Evolutionary conservation across 108 stramenopile species (phyloP), one percentile per base, ranked within the genome.

Genomic region (Discostella stelligeroides): DNA sequence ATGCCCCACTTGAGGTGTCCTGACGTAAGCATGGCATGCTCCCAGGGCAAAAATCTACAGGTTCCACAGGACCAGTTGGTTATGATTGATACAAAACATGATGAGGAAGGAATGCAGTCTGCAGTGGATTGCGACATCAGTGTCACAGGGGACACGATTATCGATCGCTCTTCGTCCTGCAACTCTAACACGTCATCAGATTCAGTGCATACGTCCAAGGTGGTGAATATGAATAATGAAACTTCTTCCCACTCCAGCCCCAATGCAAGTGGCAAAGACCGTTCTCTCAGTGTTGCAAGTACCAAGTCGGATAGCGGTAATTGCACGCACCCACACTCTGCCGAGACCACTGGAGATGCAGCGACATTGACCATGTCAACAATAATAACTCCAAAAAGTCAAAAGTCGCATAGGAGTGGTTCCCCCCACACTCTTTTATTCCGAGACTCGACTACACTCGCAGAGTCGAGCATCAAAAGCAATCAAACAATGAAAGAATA

Each of bases 401-500:
- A n/a, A 1, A 53, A 53, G 24, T 6, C 7, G 51, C 10, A 50
- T 48, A 21, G 66, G 49, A 39, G 42, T 24, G 27, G 46, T 41
- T 23, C 55, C 55, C 14, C 48, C 76, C 21, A 57, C 45, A 24
- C 63, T 27, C 57, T 64, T 24, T 51, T 50, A 34, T 66, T 58
- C 15, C 54, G 58, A 56, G 45, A 64, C 38, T 21, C 39, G 10
- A 29, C 42, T 27, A 61, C 48, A 27, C 34, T 34, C 34, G 34
- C 6, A 6, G 34, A 5, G 25, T 24, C 14, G 62, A 62, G 6
- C 42, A 25, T 14, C 48, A 67, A 60, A 38, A 63, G 58, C 14
- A 64, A 69, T 58, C 63, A 73, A 43, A 62, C 68, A 20, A 70
- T 77, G 76, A 70, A 63, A 14, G 61, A 70, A 38, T 77, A 77